A percentile compares a stretch with the other conserved stretches of the same genome.
Evolutionary conservation across 306 rosid genomes (phyloP).

Genomic region (Fragaria nilgerrensis): DNA sequence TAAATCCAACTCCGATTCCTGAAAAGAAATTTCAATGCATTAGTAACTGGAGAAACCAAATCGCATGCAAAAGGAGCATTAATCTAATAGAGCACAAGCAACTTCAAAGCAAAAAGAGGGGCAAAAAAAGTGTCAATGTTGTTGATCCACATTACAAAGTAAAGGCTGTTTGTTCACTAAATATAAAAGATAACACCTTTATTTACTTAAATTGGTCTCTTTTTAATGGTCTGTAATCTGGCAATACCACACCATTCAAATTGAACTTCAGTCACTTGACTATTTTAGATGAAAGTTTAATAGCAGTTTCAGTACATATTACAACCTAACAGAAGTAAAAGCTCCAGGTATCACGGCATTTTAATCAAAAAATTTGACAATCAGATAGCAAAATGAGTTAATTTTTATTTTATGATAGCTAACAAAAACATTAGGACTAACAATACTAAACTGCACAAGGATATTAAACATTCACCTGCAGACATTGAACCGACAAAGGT

Average conservation of each 20-base stretch:
- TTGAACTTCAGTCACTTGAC: background rate
- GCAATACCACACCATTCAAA: background rate
- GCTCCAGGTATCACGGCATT: background rate
- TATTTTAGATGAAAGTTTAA: background rate
- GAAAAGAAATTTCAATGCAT: conserved; percentile 39
- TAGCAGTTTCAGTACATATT: background rate
- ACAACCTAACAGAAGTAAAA: background rate
- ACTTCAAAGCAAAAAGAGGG: background rate
- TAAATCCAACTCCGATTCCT: conserved; percentile 99
- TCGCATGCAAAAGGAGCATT: background rate
- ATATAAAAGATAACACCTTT: background rate
- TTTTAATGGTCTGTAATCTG: background rate
- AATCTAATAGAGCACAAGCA: background rate
- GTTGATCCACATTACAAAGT: background rate
- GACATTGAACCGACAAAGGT: conserved; percentile 98
- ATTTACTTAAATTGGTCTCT: background rate
- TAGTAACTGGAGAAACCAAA: conserved; percentile 25
- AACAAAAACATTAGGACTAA: background rate
- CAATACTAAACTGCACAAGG: conserved; percentile 11
- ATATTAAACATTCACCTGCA: conserved; percentile 55
- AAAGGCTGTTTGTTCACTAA: background rate
- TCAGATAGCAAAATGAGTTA: background rate
- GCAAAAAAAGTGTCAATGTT: background rate
- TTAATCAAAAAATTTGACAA: background rate
- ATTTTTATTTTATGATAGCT: background rate